phyloP scores from a whole-genome alignment of 345 rosid genomes.

The Arabis hirsuta region DNA sequence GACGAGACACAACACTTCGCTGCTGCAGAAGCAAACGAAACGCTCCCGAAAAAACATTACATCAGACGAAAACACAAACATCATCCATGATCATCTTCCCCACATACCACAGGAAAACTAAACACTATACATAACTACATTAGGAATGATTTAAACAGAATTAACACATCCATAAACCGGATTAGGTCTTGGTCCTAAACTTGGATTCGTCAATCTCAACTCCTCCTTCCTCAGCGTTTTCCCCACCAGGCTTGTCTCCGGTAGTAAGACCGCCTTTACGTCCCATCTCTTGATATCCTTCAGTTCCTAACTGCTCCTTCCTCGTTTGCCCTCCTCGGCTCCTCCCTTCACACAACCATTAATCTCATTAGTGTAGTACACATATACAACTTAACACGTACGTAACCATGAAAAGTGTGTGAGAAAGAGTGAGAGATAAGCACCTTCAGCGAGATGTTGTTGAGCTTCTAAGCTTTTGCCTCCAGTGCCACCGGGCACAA shows the following conservation, averaged over 20 bases:
- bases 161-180: not conserved
- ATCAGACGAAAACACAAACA: not conserved
- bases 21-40: not conserved
- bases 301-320: slow-evolving; percentile 62
- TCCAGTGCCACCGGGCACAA: slow-evolving; percentile 83
- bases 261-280: slow-evolving; percentile 56
- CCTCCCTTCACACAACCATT: slow-evolving; percentile 49
- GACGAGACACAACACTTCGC: not conserved
- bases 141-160: too few relatives aligned
- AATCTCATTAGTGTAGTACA: not conserved
- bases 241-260: slow-evolving; percentile 44
- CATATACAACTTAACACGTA: not conserved
- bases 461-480: slow-evolving; percentile 94
- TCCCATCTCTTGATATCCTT: slow-evolving; percentile 73
- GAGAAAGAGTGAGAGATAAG: not conserved
- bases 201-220: slow-evolving; percentile 50
- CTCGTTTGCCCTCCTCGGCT: slow-evolving; percentile 63
- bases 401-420: not conserved
- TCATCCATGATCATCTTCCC: slow-evolving; percentile 12
- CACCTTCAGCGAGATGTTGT: slow-evolving; percentile 86
- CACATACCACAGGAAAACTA: slow-evolving; percentile 1
- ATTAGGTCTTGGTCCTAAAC: slow-evolving; percentile 42
- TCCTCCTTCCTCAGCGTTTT: slow-evolving; percentile 46
- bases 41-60: too few relatives aligned
- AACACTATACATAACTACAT: not conserved